Base-by-base conservation (phyloP, 139 green algal genomes). In the Ostreobium quekettii region DNA sequence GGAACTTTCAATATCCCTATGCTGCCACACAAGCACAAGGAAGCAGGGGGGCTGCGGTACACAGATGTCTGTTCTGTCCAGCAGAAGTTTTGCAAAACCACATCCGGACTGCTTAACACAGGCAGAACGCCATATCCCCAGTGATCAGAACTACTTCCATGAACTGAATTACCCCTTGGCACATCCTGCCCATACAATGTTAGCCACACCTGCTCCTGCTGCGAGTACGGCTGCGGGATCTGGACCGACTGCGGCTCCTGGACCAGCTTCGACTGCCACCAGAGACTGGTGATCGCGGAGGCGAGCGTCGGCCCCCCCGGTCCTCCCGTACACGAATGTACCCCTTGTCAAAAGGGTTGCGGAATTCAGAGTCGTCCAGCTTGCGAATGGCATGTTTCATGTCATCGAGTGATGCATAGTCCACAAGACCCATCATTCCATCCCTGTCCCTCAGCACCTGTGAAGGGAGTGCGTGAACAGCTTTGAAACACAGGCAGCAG, bases 361-460 rank as follows among this genome's bases (percentile, higher is more conserved):
- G 74, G 81, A 96, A 96, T 78, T 92, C 83, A 38, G 82, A 84
- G 68, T 79, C 67, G 53, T 91, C 82, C 62, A 91, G 77, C 72
- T 86, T 87, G 47, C 78, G 67, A 11, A 91, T 74, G 0, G 80
- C 82, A 1, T 71, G 66, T 28, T 70, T 65, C 82, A 91, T 84
- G 64, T 91, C 85, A 30, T 83, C 74, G 11, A 37, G 19, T 8
- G 64, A 69, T 11, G 82, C 76, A 64, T 81, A 89, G 65, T 91
- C 85, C 0, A 87, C 82, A 8, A 91, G 71, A 47, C 85, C 84
- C 64, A 87, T 73, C 67, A 77, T 74, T 31, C 77, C 75, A 22
- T 77, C 67, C 19, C 80, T 35, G 57, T 86, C 80, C 5, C 69
- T 71, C 71, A 86, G 76, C 22, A 89, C 83, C 80, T 87, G 67